Evolutionary conservation across 2,329 filamentous ascomycete species (phyloP).

Genomic region (Xylaria sp.): DNA sequence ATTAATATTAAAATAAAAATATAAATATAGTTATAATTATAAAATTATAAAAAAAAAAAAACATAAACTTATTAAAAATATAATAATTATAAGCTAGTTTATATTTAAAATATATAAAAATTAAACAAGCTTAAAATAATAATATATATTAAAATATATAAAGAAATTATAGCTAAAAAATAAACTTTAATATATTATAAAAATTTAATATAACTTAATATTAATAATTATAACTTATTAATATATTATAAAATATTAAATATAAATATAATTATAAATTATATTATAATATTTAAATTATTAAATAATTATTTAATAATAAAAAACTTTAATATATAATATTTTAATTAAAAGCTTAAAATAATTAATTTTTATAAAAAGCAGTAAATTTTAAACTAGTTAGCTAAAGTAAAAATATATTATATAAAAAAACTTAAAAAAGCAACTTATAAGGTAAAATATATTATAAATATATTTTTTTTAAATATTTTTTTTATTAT

Average conservation of each 20-base stretch:
- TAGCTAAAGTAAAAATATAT: slow-evolving; percentile 6
- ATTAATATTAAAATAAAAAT: slow-evolving; percentile 25
- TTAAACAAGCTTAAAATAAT: slow-evolving; percentile 12
- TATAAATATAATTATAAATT: slow-evolving; percentile 22
- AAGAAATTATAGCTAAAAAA: background rate
- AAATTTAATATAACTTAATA: slow-evolving; percentile 23
- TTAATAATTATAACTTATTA: slow-evolving; percentile 16
- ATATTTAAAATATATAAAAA: slow-evolving; percentile 21
- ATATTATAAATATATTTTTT: slow-evolving; percentile 26
- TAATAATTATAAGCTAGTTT: slow-evolving; percentile 4
- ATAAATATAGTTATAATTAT: slow-evolving; percentile 23
- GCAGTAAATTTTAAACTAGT: slow-evolving; percentile 6
- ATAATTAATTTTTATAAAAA: slow-evolving; percentile 17
- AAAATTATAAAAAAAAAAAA: slow-evolving; percentile 25
- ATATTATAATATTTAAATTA: slow-evolving; percentile 20
- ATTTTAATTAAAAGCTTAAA: slow-evolving; percentile 16
- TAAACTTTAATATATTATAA: slow-evolving; percentile 22
- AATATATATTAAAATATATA: slow-evolving; percentile 22
- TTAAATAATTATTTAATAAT: slow-evolving; percentile 20
- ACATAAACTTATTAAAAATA: slow-evolving; percentile 18
- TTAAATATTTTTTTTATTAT: slow-evolving; percentile 25
- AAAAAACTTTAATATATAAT: slow-evolving; percentile 20
- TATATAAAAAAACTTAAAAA: slow-evolving; percentile 13
- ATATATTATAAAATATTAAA: slow-evolving; percentile 22
- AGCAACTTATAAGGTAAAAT: slow-evolving; percentile 13